Base-by-base conservation (phyloP, 2,329 filamentous ascomycete genomes). In the Pseudogymnoascus sp. region DNA sequence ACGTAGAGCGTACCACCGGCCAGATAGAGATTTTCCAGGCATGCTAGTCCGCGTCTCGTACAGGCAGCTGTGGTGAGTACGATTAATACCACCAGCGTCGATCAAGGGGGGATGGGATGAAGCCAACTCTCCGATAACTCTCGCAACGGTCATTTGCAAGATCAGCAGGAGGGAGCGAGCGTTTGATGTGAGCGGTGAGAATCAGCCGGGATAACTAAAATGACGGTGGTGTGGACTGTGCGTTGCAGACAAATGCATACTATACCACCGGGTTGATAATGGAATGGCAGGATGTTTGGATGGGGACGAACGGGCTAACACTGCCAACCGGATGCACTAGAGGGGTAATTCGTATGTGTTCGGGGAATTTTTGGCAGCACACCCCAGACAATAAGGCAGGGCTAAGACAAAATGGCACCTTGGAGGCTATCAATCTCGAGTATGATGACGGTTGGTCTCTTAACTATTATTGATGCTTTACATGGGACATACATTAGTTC, bases 171-270 rank as follows among this genome's bases (percentile, higher is more conserved):
- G 41, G 41, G 41, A 52, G 41, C 41, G 41, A 52, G 41, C 41
- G 41, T 52, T 52, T 52, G 41, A 52, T 52, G 41, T 52, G 41
- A 52, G 41, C 41, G 41, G 41, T 52, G 41, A 52, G 41, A 52
- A 52, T 52, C 23, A 52, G 41, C 41, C 23, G 23, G 41, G 41
- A 28, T 52, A 15, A 52, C 9, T 7, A 26, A 48, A 41, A 52
- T 52, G 41, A 18, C 23, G 41, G 41, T 48, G 9, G 41, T 52
- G 41, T 18, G 41, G 41, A 15, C 41, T 52, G 41, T 52, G 41
- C 41, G 41, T 30, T 52, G 41, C 41, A 52, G 41, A 52, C 13
- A 18, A 5, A 52, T 52, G 41, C 23, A 52, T 52, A 30, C 8
- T 52, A 30, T 48, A 48, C 23, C 41, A 28, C 41, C 5, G 5